These are phyloP conservation scores for Bruguiera gymnorhiza DNA, from an alignment of 345 rosid genomes.

Conservation along the genomic window DNA sequence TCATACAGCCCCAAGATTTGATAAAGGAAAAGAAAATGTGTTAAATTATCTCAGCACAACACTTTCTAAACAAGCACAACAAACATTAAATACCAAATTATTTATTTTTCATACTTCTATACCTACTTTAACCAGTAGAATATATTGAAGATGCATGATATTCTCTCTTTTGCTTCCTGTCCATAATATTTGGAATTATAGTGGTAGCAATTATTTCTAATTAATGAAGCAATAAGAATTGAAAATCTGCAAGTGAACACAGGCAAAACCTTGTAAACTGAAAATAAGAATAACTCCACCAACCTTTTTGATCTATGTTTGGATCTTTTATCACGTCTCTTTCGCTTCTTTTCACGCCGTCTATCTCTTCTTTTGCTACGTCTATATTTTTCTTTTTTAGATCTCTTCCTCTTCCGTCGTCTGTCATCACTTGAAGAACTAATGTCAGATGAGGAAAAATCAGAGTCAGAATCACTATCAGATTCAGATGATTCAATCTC, in stretches of 20 bases:
- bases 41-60: no score
- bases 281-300: not conserved
- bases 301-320: slow-evolving; percentile 84
- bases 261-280: no score
- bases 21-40: no score
- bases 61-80: no score
- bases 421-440: slow-evolving; percentile 92
- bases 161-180: no score
- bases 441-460: slow-evolving; percentile 59
- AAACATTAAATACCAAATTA: no score
- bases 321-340: slow-evolving; percentile 60
- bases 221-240: not conserved
- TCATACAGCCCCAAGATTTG: no score
- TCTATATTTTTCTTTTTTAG: slow-evolving; percentile 64
- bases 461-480: slow-evolving; percentile 75
- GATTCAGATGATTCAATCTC: slow-evolving; percentile 73
- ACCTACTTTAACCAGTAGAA: no score
- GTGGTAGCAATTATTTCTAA: not conserved
- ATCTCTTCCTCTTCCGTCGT: slow-evolving; percentile 71
- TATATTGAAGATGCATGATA: no score
- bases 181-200: no score
- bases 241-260: not conserved
- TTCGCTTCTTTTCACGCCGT: slow-evolving; percentile 71
- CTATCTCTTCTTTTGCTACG: slow-evolving; percentile 72
- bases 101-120: no score